Conservation (phyloP, 2,329 filamentous ascomycete genomes). For the Penicillium sp. region DNA sequence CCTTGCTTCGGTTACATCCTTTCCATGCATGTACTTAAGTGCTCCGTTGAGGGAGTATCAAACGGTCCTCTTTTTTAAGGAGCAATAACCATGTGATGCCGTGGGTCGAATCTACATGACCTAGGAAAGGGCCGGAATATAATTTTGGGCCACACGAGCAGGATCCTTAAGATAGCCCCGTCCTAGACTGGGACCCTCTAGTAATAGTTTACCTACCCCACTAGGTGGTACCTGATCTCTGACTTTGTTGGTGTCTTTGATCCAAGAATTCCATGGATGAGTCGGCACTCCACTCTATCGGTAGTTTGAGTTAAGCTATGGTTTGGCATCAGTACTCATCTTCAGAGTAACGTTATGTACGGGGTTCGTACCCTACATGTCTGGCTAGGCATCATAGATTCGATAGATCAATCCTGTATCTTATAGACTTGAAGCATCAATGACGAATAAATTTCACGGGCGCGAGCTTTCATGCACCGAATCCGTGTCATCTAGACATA, state of each 20-base stretch:
- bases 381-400: too few species aligned
- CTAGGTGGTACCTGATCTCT: neutral
- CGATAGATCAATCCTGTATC: too few species aligned
- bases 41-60: constrained; percentile 27
- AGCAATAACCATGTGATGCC: neutral
- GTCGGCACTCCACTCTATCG: neutral
- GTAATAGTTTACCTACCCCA: neutral
- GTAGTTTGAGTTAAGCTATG: neutral
- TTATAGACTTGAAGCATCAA: too few species aligned
- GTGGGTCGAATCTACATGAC: neutral
- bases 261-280: neutral
- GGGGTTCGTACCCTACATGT: too few species aligned
- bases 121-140: neutral
- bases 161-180: neutral
- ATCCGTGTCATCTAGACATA: too few species aligned
- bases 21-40: constrained; percentile 31
- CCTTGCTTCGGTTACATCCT: constrained; percentile 34
- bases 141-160: neutral
- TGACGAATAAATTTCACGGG: too few species aligned
- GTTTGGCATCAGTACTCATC: too few species aligned
- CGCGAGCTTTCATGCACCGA: too few species aligned
- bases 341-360: too few species aligned
- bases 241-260: neutral
- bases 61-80: neutral
- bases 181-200: neutral